Evolutionary conservation across 345 rosid species (phyloP).

Genomic region (Hypericum androsaemum): DNA sequence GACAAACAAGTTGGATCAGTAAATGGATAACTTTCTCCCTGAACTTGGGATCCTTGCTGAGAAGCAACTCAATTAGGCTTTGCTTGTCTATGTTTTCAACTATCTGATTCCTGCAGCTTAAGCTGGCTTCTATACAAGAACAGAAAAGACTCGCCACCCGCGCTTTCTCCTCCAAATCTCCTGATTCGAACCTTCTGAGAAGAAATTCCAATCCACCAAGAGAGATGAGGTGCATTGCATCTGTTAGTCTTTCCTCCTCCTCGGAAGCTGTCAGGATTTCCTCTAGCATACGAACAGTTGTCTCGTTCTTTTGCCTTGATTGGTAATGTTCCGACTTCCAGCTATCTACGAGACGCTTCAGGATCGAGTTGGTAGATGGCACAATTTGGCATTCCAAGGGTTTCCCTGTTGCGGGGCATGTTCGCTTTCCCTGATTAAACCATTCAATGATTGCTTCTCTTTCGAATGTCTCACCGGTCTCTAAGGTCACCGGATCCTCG

Average conservation of each 20-base stretch:
- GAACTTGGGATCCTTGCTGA: constrained; percentile 27
- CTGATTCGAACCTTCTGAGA: constrained; percentile 25
- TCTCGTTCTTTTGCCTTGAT: constrained; percentile 16
- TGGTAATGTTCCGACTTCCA: constrained; percentile 35
- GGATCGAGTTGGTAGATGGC: constrained; percentile 41
- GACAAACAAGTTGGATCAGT: constrained; percentile 39
- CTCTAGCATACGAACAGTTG: constrained; percentile 28
- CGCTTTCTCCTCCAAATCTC: constrained; percentile 28
- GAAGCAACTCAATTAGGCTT: constrained; percentile 36
- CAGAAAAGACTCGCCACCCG: constrained; percentile 30
- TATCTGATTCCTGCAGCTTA: constrained; percentile 36
- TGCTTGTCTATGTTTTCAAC: constrained; percentile 20
- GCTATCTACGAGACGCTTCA: constrained; percentile 36
- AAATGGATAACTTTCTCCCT: constrained; percentile 32
- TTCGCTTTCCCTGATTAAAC: constrained; percentile 43
- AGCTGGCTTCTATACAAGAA: constrained; percentile 44
- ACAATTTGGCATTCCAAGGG: constrained; percentile 25
- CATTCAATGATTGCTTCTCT: constrained; percentile 41
- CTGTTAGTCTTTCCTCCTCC: constrained; percentile 23
- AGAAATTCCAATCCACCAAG: constrained; percentile 46
- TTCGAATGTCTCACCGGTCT: constrained; percentile 59
- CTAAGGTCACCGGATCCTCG: constrained; percentile 56
- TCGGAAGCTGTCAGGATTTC: constrained; percentile 33
- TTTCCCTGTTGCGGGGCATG: constrained; percentile 55
- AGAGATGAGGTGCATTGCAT: constrained; percentile 36